Evolutionary conservation across 768 basidiomycete species (phyloP), one percentile per base, ranked within the genome.

Genomic region (Ramaria rubella): DNA sequence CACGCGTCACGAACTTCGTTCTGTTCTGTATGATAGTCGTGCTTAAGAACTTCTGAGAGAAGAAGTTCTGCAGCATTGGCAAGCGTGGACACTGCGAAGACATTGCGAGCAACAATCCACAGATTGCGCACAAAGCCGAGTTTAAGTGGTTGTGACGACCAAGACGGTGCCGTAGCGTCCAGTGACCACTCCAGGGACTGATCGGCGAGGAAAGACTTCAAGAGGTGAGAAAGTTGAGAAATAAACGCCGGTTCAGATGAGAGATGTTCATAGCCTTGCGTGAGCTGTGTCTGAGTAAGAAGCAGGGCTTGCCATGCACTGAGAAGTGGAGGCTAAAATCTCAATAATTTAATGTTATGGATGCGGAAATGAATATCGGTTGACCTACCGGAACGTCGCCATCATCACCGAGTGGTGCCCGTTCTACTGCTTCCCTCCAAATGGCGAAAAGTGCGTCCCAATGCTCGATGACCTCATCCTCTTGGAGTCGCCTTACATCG

Each of bases 81-180:
- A 33, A 86, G 73, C 17, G 73, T 65, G 7, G 69, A 57, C 3
- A 63, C 59, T 0, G 81, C 75, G 59, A 85, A 72, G 7, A 72
- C 65, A 3, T 65, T 66, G 31, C 73, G 74, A 52, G 79, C 70
- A 40, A 69, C 67, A 1, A 66, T 62, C 86, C 86, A 88, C 33
- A 89, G 75, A n/a, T 77, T 73, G 23, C 76, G 76, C 8, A 81
- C 72, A 19, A 86, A 67, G 4, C 69, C 70, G n/a, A 90, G 66
- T 65, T 83, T 87, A 52, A 86, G 67, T 15, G 71, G 24, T 21
- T 56, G 55, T 31, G 55, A 48, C 29, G 43, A 49, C 55, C 55
- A 56, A 34, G 43, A 31, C n/a, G 55, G 53, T n/a, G 58, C 33
- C 11, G 31, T 29, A 23, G 53, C 27, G 29, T 30, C 58, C 33